Evolutionary conservation across 1,139 yeast species (phyloP).

Genomic region (Blastobotrys malaysiensis): DNA sequence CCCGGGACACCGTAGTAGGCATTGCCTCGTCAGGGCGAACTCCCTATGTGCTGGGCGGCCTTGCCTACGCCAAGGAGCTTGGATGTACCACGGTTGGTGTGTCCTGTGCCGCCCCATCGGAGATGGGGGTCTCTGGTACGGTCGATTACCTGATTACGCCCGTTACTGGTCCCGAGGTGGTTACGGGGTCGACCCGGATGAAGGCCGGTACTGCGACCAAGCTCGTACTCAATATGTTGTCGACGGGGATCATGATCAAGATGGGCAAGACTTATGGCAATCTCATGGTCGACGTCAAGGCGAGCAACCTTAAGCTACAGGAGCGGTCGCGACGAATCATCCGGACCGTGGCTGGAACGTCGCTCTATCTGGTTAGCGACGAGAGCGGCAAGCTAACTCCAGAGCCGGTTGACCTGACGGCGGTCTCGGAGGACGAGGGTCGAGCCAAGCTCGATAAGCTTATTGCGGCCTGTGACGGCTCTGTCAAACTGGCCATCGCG

Average conservation of each 20-base stretch:
- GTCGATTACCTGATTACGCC: constrained; percentile 22
- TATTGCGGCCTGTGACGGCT: constrained; percentile 13
- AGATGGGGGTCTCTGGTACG: constrained; percentile 15
- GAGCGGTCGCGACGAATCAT: constrained; percentile 23
- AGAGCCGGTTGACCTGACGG: background rate
- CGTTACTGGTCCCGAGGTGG: constrained; percentile 27
- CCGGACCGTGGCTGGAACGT: constrained; percentile 17
- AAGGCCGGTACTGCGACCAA: constrained; percentile 30
- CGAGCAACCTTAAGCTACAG: constrained; percentile 22
- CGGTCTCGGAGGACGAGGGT: constrained; percentile 8
- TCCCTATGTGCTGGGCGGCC: constrained; percentile 25
- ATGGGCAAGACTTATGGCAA: constrained; percentile 28
- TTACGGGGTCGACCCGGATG: constrained; percentile 28
- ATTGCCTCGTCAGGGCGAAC: constrained; percentile 30
- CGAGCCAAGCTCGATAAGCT: constrained; percentile 5
- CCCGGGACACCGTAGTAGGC: constrained; percentile 26
- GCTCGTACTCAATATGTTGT: constrained; percentile 26
- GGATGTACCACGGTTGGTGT: constrained; percentile 25
- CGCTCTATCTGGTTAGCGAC: constrained; percentile 10
- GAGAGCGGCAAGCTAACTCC: background rate
- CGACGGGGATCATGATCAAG: constrained; percentile 25
- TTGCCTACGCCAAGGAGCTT: constrained; percentile 20
- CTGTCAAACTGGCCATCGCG: constrained; percentile 24
- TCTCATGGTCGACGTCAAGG: constrained; percentile 27
- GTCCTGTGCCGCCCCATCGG: constrained; percentile 24